Evolutionary conservation across 202 grass and related monocot species (phyloP), one percentile per base, ranked within the genome.

Genomic region (Musa balbisiana): DNA sequence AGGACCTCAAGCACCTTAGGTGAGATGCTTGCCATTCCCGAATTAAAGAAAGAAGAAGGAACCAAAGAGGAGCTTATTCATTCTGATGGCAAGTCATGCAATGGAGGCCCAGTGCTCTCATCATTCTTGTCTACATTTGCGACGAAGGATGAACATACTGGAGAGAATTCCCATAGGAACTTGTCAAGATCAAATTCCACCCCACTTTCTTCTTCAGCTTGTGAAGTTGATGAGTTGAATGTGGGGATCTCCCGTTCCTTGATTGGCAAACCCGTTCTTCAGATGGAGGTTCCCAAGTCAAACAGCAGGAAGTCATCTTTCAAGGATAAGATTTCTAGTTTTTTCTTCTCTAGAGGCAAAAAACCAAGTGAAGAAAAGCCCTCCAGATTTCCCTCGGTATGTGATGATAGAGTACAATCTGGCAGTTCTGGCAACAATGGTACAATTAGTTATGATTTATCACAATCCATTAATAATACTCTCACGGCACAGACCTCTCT

Each of bases 1-100:
- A 86, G 83, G 75, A 88, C 73, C 62, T 76, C 52, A 6, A 90
- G 87, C 68, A 99, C 89, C 49, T 81, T 99, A 12, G 91, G 89
- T 52, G 91, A 99, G 76, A 99, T 99, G 89, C 89, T 99, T 55
- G 87, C 91, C 43, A 90, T 99, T 76, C 87, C 86, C 1, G 86
- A 85, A 77, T 75, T 73, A 17, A 88, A 78, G 63, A 92, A 82
- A 81, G 83, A 43, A 43, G 33, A 89, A 84, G 64, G 79, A 75
- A 27, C 8, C 23, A 10, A 73, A 17, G 53, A 24, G 51, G 72
- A 73, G 67, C 9, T 43, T 43, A 11, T 16, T 51, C 67, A 11
- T 27, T 25, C 52, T 17, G 56, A 23, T 25, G 51, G 9, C 9
- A 29, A 3, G n/a, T 51, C 49, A 27, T 25, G 16, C 23, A 27